phyloP scores from a whole-genome alignment of 768 basidiomycete species.

The Lactifluus subvellereus region DNA sequence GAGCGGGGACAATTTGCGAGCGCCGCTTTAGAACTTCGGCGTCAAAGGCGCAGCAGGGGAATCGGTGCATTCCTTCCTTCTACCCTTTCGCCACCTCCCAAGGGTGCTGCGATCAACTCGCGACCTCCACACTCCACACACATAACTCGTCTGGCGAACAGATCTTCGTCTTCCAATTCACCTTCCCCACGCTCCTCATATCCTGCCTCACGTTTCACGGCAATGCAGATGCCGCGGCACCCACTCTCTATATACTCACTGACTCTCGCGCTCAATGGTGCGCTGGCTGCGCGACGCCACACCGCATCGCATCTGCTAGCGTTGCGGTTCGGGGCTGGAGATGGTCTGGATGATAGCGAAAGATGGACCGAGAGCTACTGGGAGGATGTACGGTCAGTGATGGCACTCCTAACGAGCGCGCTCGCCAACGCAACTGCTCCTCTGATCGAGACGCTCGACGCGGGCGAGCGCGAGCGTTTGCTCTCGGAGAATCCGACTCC shows the following conservation, averaged over 20 bases:
- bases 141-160: slow-evolving; percentile 20
- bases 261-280: slow-evolving; percentile 54
- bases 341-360: slow-evolving; percentile 26
- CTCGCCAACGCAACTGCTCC: slow-evolving; percentile 59
- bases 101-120: slow-evolving; percentile 13
- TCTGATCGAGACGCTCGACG: slow-evolving; percentile 57
- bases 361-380: slow-evolving; percentile 51
- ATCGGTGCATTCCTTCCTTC: slow-evolving; percentile 42
- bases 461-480: slow-evolving; percentile 47
- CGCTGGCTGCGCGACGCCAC: slow-evolving; percentile 67
- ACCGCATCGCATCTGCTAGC: slow-evolving; percentile 77
- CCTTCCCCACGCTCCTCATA: slow-evolving; percentile 23
- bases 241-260: slow-evolving; percentile 63
- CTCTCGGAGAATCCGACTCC: slow-evolving; percentile 46
- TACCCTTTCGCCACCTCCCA: slow-evolving; percentile 29
- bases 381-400: slow-evolving; percentile 77
- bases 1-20: slow-evolving; percentile 47
- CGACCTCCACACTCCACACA: slow-evolving; percentile 19
- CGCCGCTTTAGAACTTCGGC: slow-evolving; percentile 55
- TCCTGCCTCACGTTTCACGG: slow-evolving; percentile 55
- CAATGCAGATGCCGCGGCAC: slow-evolving; percentile 53
- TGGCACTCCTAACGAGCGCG: slow-evolving; percentile 61
- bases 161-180: slow-evolving; percentile 15
- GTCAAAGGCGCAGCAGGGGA: slow-evolving; percentile 45
- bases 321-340: slow-evolving; percentile 50